Evolutionary conservation across 306 rosid species (phyloP).

Genomic region (Malus orientalis): DNA sequence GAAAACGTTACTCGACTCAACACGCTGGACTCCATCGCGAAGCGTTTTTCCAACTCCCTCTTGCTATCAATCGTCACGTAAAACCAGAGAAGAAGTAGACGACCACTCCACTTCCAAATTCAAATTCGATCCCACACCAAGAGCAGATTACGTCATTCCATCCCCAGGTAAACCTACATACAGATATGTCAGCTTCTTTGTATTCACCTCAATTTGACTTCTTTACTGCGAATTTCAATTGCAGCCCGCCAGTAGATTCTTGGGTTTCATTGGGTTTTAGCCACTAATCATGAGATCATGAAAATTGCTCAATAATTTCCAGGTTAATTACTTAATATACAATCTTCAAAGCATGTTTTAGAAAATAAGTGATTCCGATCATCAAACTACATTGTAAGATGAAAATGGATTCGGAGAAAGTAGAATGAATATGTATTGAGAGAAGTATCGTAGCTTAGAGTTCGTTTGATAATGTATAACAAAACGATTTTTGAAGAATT

Average conservation of each 20-base stretch:
- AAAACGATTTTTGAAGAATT: not conserved
- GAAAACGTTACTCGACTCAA: not conserved
- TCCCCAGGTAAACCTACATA: not conserved
- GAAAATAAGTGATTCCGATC: too few relatives aligned
- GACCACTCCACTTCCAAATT: not conserved
- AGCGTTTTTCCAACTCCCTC: not conserved
- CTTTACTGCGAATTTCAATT: not conserved
- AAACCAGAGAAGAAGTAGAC: not conserved
- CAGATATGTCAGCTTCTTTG: not conserved
- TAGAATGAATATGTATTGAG: too few relatives aligned
- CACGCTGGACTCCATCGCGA: not conserved
- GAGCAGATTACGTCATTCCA: not conserved
- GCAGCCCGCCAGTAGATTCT: not conserved
- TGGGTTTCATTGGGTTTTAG: not conserved
- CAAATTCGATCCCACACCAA: not conserved
- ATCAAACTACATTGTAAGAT: too few relatives aligned
- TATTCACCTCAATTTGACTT: conserved; percentile 2
- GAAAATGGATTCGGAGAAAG: too few relatives aligned
- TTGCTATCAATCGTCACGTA: not conserved
- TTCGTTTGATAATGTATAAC: not conserved
- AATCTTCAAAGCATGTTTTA: not conserved
- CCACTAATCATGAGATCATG: not conserved
- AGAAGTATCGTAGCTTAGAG: not conserved
- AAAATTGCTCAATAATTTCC: not conserved
- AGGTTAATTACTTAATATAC: not conserved